phyloP scores from a whole-genome alignment of 1,139 yeast species.

The Hansenula sp. region DNA sequence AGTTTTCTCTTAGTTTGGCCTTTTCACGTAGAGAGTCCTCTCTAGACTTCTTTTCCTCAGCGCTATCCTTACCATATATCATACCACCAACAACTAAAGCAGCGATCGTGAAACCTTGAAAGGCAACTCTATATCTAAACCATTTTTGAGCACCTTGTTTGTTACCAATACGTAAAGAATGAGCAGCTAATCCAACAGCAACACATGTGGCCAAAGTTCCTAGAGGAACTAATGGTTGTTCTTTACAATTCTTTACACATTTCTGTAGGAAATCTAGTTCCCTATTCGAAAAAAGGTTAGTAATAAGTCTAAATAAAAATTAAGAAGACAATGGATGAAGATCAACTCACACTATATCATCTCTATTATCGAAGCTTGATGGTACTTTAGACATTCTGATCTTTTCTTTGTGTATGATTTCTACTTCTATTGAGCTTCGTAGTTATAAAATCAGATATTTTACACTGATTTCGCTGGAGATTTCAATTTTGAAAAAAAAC shows the following conservation, averaged over 20 bases:
- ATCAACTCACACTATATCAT: slow-evolving; percentile 23
- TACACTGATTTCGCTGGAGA: background rate
- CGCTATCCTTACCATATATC: slow-evolving; percentile 43
- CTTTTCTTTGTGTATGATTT: no score
- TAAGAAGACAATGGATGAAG: no score
- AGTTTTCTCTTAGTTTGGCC: slow-evolving; percentile 78
- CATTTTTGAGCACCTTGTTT: slow-evolving; percentile 74
- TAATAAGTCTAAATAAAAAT: background rate
- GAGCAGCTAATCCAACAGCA: slow-evolving; percentile 77
- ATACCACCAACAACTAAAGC: slow-evolving; percentile 81
- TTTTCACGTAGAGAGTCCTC: slow-evolving; percentile 63
- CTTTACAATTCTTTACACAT: slow-evolving; percentile 44
- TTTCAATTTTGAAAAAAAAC: background rate
- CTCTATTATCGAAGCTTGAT: slow-evolving; percentile 29
- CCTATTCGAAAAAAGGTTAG: slow-evolving; percentile 7
- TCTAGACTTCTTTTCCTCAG: slow-evolving; percentile 40
- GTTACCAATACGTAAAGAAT: slow-evolving; percentile 70
- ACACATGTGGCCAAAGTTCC: slow-evolving; percentile 78
- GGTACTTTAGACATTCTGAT: slow-evolving; percentile 29
- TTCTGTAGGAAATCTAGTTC: slow-evolving; percentile 28
- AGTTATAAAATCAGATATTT: background rate
- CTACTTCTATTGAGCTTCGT: background rate
- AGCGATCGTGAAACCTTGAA: slow-evolving; percentile 77
- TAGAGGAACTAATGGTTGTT: slow-evolving; percentile 78
- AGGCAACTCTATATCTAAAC: slow-evolving; percentile 86